phyloP scores from a whole-genome alignment of 345 rosid species.

The Bruguiera gymnorhiza region DNA sequence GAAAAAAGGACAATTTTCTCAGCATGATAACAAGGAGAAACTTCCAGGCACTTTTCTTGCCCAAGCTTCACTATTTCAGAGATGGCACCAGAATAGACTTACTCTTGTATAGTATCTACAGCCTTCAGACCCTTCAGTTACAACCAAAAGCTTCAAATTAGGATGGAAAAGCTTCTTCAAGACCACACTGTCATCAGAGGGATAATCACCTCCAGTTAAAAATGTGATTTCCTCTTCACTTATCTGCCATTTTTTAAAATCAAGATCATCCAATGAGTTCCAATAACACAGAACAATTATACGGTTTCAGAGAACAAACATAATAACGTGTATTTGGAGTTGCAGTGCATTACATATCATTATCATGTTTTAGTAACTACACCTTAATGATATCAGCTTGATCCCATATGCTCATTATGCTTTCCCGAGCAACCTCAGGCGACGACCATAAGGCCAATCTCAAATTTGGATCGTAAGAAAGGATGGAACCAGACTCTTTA shows the following conservation, averaged over 20 bases:
- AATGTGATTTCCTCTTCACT: constrained; percentile 92
- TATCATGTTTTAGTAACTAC: not conserved
- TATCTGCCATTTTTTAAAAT: constrained; percentile 40
- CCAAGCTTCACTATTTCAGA: not conserved
- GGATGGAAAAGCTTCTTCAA: constrained; percentile 60
- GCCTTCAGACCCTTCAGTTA: constrained; percentile 88
- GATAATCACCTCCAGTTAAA: constrained; percentile 38
- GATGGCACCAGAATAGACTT: not conserved
- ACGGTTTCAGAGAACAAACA: too few relatives aligned
- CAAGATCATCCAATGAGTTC: constrained; percentile 1
- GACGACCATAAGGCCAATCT: constrained; percentile 93
- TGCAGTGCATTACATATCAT: too few relatives aligned
- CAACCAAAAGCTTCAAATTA: constrained; percentile 73
- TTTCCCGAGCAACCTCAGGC: constrained; percentile 71
- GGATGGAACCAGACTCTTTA: constrained; percentile 66
- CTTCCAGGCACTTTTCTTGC: too few relatives aligned
- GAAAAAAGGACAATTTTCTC: too few relatives aligned
- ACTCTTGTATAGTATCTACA: constrained; percentile 96
- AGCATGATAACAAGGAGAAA: too few relatives aligned
- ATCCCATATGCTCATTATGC: constrained; percentile 87
- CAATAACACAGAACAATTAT: too few relatives aligned
- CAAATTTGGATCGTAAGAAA: constrained; percentile 94
- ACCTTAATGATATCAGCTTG: constrained; percentile 95
- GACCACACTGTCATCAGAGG: constrained; percentile 40
- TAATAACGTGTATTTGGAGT: too few relatives aligned